Percentiles rank a stretch among this genome's conserved stretches.
Evolutionary conservation across 768 basidiomycete species (phyloP).

Genomic region (Tylopilus plumbeoviolaceoides): DNA sequence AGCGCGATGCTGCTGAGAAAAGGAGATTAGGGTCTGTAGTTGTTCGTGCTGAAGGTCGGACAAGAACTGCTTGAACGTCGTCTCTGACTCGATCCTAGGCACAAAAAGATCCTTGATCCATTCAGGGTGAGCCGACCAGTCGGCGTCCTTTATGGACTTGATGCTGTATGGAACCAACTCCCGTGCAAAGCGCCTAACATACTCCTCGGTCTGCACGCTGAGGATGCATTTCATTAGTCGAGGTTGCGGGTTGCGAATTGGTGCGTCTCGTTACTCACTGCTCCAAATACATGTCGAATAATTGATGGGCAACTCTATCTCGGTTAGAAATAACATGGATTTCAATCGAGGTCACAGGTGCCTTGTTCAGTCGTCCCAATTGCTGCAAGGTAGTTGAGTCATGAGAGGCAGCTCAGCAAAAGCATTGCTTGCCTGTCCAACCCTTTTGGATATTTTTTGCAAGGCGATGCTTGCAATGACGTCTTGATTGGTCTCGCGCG

Average conservation of each 20-base stretch:
- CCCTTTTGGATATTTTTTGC: constrained; percentile 52
- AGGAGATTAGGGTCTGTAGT: constrained; percentile 14
- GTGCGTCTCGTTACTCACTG: constrained; percentile 52
- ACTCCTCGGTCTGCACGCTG: constrained; percentile 47
- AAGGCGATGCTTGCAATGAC: constrained; percentile 58
- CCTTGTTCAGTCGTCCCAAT: constrained; percentile 53
- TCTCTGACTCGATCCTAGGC: constrained; percentile 14
- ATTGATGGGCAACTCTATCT: constrained; percentile 60
- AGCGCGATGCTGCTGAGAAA: constrained; percentile 42
- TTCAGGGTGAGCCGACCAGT: constrained; percentile 35
- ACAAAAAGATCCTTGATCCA: constrained; percentile 34
- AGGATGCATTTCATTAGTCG: neutral
- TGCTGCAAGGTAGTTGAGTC: constrained; percentile 37
- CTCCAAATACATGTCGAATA: constrained; percentile 66
- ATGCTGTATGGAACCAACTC: constrained; percentile 38
- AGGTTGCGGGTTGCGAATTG: neutral
- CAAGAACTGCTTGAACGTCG: constrained; percentile 17
- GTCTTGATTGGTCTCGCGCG: constrained; percentile 41
- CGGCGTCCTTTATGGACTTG: constrained; percentile 38
- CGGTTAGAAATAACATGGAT: constrained; percentile 68
- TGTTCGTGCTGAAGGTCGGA: constrained; percentile 21
- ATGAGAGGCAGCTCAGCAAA: neutral
- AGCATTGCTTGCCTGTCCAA: constrained; percentile 41
- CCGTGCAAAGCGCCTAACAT: constrained; percentile 44
- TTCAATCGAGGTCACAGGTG: constrained; percentile 51